Conservation (phyloP, 1,139 yeast genomes). For the Diutina ranongensis region DNA sequence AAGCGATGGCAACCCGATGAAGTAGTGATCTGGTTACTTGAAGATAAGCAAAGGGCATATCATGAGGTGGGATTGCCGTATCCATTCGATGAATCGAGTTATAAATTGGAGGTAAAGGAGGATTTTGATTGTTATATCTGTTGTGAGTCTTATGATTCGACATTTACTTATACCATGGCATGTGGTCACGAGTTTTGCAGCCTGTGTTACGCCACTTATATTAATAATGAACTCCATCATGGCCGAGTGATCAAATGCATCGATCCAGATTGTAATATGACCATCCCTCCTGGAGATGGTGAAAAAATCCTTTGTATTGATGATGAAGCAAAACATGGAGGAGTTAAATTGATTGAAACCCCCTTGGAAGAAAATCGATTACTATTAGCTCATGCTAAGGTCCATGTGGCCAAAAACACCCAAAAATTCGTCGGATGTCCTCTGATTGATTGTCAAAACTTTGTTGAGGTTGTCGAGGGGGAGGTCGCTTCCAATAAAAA, state of each 20-base stretch:
- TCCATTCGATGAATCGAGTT: slow-evolving; percentile 9
- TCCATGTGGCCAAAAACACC: slow-evolving; percentile 39
- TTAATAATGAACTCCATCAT: slow-evolving; percentile 35
- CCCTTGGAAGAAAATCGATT: slow-evolving; percentile 8
- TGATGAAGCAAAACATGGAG: neutral
- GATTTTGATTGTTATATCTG: slow-evolving; percentile 55
- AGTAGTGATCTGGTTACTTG: slow-evolving; percentile 57
- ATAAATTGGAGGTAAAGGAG: slow-evolving; percentile 8
- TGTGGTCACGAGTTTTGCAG: slow-evolving; percentile 68
- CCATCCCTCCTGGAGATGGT: slow-evolving; percentile 23
- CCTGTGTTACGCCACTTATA: slow-evolving; percentile 53
- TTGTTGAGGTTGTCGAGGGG: slow-evolving; percentile 14
- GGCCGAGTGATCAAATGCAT: slow-evolving; percentile 64
- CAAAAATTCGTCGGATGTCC: slow-evolving; percentile 69
- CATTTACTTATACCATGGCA: slow-evolving; percentile 38
- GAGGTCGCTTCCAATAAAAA: neutral
- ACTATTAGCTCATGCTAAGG: slow-evolving; percentile 25
- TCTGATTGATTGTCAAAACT: slow-evolving; percentile 63
- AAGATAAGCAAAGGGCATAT: slow-evolving; percentile 33
- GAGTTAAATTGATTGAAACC: neutral
- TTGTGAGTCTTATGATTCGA: slow-evolving; percentile 37
- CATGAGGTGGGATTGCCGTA: slow-evolving; percentile 36
- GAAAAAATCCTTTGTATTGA: slow-evolving; percentile 9
- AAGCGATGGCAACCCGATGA: slow-evolving; percentile 70
- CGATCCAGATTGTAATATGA: slow-evolving; percentile 24